Evolutionary conservation across 352 stramenopile species (phyloP), one percentile per base, ranked within the genome.

Genomic region (Pythium sp.): DNA sequence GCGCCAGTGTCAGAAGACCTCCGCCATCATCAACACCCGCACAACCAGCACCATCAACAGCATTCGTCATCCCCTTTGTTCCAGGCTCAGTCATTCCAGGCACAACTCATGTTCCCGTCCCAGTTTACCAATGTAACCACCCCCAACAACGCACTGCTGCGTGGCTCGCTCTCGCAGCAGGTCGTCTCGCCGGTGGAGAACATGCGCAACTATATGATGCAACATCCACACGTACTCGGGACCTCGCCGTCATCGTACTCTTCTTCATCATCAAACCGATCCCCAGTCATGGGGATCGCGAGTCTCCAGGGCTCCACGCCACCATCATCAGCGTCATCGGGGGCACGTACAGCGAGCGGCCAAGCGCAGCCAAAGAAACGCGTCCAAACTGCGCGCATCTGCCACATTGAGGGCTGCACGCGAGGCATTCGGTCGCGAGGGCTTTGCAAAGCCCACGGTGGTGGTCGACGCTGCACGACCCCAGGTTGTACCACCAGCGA

Each of bases 401-500:
- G 87, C 67, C 86, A 85, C 47, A 68, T 93, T 2, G 82, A 86
- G 15, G 85, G 81, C 22, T 94, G 87, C 64, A 87, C 75, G 62
- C 90, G 92, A 54, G 84, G 85, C 41, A 91, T 94, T 47, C 87
- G 87, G 0, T 87, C 79, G 15, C 72, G 76, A 24, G 81, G 81
- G 0, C 67, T 90, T 2, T 90, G 81, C 72, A 89, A 86, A 71
- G 76, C 78, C 9, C 81, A 90, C 66, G 81, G 81, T 6, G 81
- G 81, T 22, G 81, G 81, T 2, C 85, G 87, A 2, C 84, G 82
- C 5, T 96, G 89, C 70, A 88, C 79, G 34, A 92, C 87, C 0
- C 83, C 84, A 0, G 86, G 84, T 0, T 96, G 89, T 68, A 90
- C 81, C 1, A 95, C 88, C 1, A 92, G 84, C 62, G 89, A 96